A percentile compares a stretch with the other conserved stretches of the same genome.
Conservation (phyloP, 768 basidiomycete genomes). For the Pulveroboletus ravenelii region DNA sequence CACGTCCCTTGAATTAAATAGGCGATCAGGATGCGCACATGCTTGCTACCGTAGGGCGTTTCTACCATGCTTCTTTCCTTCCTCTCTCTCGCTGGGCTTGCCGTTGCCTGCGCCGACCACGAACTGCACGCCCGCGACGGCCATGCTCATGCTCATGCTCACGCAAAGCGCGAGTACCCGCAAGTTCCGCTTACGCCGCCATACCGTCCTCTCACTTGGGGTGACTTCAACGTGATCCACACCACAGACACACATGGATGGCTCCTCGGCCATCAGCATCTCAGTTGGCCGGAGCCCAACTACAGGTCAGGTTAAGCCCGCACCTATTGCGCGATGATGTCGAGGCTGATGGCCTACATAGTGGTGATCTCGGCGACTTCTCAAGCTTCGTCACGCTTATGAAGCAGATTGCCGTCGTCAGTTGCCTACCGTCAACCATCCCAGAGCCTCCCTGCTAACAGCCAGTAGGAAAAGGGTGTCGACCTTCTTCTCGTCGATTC, state of each 20-base stretch:
- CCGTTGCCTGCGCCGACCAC: constrained; percentile 18
- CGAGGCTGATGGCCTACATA: constrained; percentile 8
- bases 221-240: constrained; percentile 83
- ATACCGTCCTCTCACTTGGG: constrained; percentile 69
- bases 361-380: constrained; percentile 75
- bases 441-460: background rate
- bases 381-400: constrained; percentile 82
- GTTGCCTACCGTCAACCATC: constrained; percentile 2
- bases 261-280: constrained; percentile 81
- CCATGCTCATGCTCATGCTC: constrained; percentile 35
- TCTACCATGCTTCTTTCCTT: constrained; percentile 14
- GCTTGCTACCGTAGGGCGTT: background rate
- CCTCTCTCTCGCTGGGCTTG: constrained; percentile 16
- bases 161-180: constrained; percentile 37
- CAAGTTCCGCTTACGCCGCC: constrained; percentile 49
- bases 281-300: constrained; percentile 68
- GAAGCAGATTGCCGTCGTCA: constrained; percentile 65
- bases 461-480: constrained; percentile 55
- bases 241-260: constrained; percentile 84
- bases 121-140: constrained; percentile 21
- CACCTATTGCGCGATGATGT: background rate
- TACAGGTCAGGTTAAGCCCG: constrained; percentile 43
- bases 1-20: constrained; percentile 1
- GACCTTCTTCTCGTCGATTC: constrained; percentile 82
- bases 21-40: background rate